Evolutionary conservation across 768 basidiomycete genomes (phyloP), one percentile per base, ranked within the genome.

Genomic region (Chalciporus pseudorubinellus): DNA sequence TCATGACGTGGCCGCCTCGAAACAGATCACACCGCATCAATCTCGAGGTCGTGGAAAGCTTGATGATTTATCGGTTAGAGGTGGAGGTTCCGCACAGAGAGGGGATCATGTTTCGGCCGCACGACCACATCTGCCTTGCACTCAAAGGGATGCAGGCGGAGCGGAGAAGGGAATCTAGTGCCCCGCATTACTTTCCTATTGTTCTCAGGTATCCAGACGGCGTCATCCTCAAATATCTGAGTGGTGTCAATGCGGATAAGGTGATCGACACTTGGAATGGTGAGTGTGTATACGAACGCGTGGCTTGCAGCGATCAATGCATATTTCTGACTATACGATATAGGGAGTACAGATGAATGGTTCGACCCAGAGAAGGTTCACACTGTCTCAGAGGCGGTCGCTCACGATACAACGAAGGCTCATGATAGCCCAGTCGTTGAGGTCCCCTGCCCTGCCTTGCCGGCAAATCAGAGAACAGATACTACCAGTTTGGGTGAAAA

Each of bases 51-150:
- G 49, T 40, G 41, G 51, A 62, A 46, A 54, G 53, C 28, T 29
- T 42, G 6, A 33, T 46, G 20, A 36, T 41, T 11, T 59, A 67
- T 51, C 67, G 67, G 38, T 73, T 79, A 52, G 73, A 76, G 22
- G 70, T 77, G 36, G 59, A 67, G 43, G 62, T 81, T 18, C 58
- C 67, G 4, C 71, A 73, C 40, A 48, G 46, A 20, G 46, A 62
- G 9, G 57, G 66, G 20, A 63, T 84, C 9, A 46, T 68, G 29
- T 70, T 82, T 51, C 65, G 70, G 33, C 65, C 76, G 6, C 64
- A 68, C 3, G 77, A 81, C 49, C 66, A 66, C 36, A 57, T 85
- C 21, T 63, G 63, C n/a, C 46, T 85, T n/a, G 71, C 77, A 16
- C 70, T 84, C 18, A 75, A 71, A 51, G 80, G 79, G 2, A 69